These are phyloP conservation scores for Rhodomyrtus psidioides DNA, from an alignment of 441 rosid genomes.

Conservation along the genomic window DNA sequence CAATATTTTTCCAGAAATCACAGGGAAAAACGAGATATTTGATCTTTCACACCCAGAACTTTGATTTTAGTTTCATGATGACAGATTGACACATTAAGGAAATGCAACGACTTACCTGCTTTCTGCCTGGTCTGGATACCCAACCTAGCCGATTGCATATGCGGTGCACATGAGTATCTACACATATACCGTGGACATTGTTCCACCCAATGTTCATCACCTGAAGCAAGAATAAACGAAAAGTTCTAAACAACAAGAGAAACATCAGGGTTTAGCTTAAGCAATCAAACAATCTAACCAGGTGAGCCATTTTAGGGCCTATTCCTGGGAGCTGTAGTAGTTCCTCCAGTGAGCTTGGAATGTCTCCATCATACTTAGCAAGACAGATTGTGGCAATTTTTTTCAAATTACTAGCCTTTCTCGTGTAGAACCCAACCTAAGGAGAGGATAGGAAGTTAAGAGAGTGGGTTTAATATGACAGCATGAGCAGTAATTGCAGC, in stretches of 20 bases:
- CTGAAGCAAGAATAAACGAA: constrained; percentile 26
- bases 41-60: not conserved
- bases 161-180: constrained; percentile 95
- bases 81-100: not conserved
- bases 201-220: constrained; percentile 91
- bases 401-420: constrained; percentile 85
- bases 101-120: constrained; percentile 34
- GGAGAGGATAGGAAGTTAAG: not conserved
- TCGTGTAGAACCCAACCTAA: constrained; percentile 88
- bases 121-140: constrained; percentile 67
- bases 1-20: not conserved
- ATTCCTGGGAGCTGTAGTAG: constrained; percentile 87
- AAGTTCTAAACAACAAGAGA: not conserved
- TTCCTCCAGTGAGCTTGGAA: constrained; percentile 83
- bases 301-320: constrained; percentile 98
- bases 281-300: constrained; percentile 39
- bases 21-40: not conserved
- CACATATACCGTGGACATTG: constrained; percentile 87
- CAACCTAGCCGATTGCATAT: constrained; percentile 94
- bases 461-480: not conserved
- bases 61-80: not conserved
- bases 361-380: constrained; percentile 67
- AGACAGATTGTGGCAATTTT: constrained; percentile 84
- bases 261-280: not conserved
- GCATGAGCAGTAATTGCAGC: not conserved